These are phyloP conservation scores for Acacia crassicarpa DNA, from an alignment of 306 rosid species.

Conservation along the genomic window DNA sequence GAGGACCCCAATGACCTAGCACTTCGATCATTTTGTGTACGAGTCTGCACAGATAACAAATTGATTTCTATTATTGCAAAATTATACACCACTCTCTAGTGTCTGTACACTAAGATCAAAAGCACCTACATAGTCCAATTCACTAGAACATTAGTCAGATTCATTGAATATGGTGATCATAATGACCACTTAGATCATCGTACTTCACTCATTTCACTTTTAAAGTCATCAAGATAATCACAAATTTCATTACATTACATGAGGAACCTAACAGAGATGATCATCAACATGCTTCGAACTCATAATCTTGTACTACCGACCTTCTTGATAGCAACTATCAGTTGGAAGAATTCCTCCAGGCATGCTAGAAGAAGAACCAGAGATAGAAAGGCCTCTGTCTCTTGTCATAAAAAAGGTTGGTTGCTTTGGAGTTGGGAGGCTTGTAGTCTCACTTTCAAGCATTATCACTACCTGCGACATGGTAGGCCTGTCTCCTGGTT, in stretches of 20 bases:
- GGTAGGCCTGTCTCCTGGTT: background rate
- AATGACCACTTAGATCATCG: background rate
- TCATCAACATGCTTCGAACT: background rate
- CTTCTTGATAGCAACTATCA: slow-evolving; percentile 26
- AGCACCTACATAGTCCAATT: background rate
- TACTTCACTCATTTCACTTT: background rate
- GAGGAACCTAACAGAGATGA: background rate
- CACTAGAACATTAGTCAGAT: background rate
- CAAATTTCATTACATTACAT: background rate
- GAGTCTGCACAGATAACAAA: background rate
- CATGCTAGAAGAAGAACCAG: slow-evolving; percentile 42
- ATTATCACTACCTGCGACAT: background rate
- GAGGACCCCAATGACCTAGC: background rate
- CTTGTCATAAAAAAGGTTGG: slow-evolving; percentile 40
- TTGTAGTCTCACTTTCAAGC: slow-evolving; percentile 5
- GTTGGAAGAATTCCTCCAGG: slow-evolving; percentile 24
- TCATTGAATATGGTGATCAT: background rate
- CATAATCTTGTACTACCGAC: slow-evolving; percentile 29
- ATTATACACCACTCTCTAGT: background rate
- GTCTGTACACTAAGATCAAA: background rate
- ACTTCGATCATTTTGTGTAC: background rate
- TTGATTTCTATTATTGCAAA: too few relatives aligned
- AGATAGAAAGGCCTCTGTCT: background rate
- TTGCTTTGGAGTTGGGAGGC: slow-evolving; percentile 38
- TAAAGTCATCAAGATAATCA: background rate